Evolutionary conservation across 257 asterid species (phyloP), one percentile per base, ranked within the genome.

Genomic region (Solanum lycopersicoides): DNA sequence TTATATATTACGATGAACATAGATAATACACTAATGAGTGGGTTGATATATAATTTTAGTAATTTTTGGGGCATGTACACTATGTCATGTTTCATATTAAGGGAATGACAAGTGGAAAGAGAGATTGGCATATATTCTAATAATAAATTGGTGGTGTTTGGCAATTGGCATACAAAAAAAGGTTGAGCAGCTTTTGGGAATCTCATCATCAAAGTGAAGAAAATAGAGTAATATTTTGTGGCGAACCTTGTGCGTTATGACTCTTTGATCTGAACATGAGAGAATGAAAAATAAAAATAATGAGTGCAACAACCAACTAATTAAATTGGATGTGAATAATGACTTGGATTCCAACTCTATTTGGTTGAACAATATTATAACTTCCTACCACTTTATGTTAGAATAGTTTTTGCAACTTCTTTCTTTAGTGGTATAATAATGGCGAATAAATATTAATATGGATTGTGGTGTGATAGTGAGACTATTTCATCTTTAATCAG

Each of bases 311-410:
- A 90, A 89, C 93, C 92, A 91, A 89, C 93, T 89, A 91, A 77
- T 77, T 77, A 44, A 44, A 77, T 77, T 77, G 86, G 85, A 90
- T 83, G 92, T 94, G 98, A 91, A 90, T 83, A 89, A 89, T 94
- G 98, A 95, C 93, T 88, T 89, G 98, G 97, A 95, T 91, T 89
- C 94, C 98, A 94, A 92, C 94, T 84, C 39, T 84, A 60, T 41
- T 41, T 65, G 84, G 84, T 45, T 79, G 66, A 79, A 45, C 66
- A n/a, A 77, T 25, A 77, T 77, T 77, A 20, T 73, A 76, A 76
- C n/a, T 42, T 76, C 12, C 12, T 42, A 76, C 84, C 84, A 44
- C 84, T 79, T 45, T 28, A 45, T 45, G 11, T 79, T 79, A 25
- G 11, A 28, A 28, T 79, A 79, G 18, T 44, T 77, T 77, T 44